phyloP scores from a whole-genome alignment of 306 rosid species.

The Cucumis melo region DNA sequence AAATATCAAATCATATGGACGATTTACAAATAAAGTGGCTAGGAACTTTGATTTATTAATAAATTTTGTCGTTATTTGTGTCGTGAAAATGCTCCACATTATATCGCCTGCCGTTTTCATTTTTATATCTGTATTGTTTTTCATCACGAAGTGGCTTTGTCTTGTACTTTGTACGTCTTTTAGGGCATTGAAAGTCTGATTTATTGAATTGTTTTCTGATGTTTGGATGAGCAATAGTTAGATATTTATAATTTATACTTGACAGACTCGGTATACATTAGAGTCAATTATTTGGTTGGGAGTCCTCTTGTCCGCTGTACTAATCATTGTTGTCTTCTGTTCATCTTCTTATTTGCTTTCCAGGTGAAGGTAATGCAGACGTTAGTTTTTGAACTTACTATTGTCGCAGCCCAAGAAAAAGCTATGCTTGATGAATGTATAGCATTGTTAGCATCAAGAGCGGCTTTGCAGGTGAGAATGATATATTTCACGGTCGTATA shows the following conservation, averaged over 20 bases:
- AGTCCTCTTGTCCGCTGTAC: not conserved
- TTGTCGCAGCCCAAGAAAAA: constrained; percentile 64
- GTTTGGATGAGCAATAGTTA: not conserved
- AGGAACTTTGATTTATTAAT: not conserved
- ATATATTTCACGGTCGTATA: not conserved
- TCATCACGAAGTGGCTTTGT: not conserved
- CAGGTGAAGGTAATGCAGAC: constrained; percentile 63
- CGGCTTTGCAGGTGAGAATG: constrained; percentile 70
- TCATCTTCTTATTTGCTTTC: constrained; percentile 9
- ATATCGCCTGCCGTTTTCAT: not conserved
- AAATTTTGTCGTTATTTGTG: not conserved
- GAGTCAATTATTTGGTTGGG: not conserved
- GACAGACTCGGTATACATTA: not conserved
- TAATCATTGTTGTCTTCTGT: not conserved
- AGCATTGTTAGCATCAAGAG: constrained; percentile 47
- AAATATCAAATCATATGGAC: not conserved
- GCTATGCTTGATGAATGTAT: constrained; percentile 84
- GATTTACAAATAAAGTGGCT: too few species aligned
- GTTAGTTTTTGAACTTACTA: constrained; percentile 72
- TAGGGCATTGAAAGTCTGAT: not conserved
- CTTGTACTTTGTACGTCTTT: not conserved
- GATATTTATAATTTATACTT: not conserved
- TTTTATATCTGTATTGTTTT: not conserved
- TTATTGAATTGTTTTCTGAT: not conserved
- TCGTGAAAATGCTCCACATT: not conserved